phyloP scores from a whole-genome alignment of 1,139 yeast species.

The Suhomyces bribrorum region DNA sequence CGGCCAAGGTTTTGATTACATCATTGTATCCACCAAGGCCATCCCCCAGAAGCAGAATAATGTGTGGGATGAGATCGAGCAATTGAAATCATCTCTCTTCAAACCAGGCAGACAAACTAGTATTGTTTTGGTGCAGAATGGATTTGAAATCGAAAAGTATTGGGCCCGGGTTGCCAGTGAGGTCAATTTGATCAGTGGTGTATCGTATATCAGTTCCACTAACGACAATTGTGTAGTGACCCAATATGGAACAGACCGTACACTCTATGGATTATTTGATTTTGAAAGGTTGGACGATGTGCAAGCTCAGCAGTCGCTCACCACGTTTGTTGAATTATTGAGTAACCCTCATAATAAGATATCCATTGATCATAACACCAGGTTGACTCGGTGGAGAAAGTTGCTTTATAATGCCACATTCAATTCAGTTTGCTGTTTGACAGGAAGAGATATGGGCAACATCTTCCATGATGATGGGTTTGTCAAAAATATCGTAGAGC shows the following conservation, averaged over 20 bases:
- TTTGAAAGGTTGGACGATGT: conserved; percentile 14
- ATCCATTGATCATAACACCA: conserved; percentile 48
- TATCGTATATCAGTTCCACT: conserved; percentile 66
- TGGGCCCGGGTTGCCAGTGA: conserved; percentile 52
- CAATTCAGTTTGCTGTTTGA: conserved; percentile 61
- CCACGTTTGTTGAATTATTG: conserved; percentile 53
- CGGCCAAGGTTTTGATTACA: conserved; percentile 33
- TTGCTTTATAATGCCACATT: conserved; percentile 67
- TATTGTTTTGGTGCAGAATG: conserved; percentile 71
- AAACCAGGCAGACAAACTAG: conserved; percentile 33
- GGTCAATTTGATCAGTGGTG: conserved; percentile 54
- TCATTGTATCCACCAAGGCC: conserved; percentile 36
- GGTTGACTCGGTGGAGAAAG: conserved; percentile 68
- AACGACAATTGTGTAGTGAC: conserved; percentile 53
- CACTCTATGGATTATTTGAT: conserved; percentile 56
- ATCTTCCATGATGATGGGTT: conserved; percentile 19
- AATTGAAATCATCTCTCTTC: conserved; percentile 11
- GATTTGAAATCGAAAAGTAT: conserved; percentile 62
- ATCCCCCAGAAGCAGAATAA: conserved; percentile 26
- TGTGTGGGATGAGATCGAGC: conserved; percentile 26
- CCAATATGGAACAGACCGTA: conserved; percentile 54
- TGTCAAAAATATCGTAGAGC: conserved; percentile 20
- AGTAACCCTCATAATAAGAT: conserved; percentile 44
- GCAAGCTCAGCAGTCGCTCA: conserved; percentile 25
- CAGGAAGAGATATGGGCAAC: conserved; percentile 49